Conservation (phyloP, 345 rosid genomes). For the Sapria himalayana region DNA sequence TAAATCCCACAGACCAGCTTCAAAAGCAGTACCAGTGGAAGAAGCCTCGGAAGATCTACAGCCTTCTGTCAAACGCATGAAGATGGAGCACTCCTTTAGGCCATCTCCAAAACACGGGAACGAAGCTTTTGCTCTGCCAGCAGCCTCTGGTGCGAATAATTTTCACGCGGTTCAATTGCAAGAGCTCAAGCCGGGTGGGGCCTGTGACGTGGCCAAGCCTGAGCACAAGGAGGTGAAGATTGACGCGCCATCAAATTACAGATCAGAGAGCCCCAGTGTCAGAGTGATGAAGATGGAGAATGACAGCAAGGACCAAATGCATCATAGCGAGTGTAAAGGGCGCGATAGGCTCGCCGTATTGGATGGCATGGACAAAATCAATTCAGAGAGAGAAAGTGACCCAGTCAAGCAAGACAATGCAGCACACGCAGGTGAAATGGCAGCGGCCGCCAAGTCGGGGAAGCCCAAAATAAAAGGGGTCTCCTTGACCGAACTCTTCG, state of each 20-base stretch:
- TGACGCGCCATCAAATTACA: conserved; percentile 28
- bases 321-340: conserved; percentile 20
- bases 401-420: conserved; percentile 32
- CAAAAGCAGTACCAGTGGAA: conserved; percentile 22
- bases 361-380: conserved; percentile 25
- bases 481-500: conserved; percentile 80
- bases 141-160: conserved; percentile 15
- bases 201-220: conserved; percentile 21
- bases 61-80: conserved; percentile 69
- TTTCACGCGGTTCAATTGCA: conserved; percentile 26
- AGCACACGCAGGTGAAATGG: conserved; percentile 25
- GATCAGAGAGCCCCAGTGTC: conserved; percentile 27
- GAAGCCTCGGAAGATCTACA: conserved; percentile 34
- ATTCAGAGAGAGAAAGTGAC: conserved; percentile 34
- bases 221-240: conserved; percentile 34
- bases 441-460: conserved; percentile 43
- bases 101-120: conserved; percentile 24
- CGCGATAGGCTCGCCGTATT: conserved; percentile 13
- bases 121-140: conserved; percentile 19
- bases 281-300: conserved; percentile 28
- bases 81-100: conserved; percentile 41
- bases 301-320: conserved; percentile 21
- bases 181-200: conserved; percentile 25
- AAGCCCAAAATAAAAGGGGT: conserved; percentile 95
- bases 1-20: conserved; percentile 17